Evolutionary conservation across 768 basidiomycete genomes (phyloP), one percentile per base, ranked within the genome.

Genomic region (Chlorophyllum brunneum): DNA sequence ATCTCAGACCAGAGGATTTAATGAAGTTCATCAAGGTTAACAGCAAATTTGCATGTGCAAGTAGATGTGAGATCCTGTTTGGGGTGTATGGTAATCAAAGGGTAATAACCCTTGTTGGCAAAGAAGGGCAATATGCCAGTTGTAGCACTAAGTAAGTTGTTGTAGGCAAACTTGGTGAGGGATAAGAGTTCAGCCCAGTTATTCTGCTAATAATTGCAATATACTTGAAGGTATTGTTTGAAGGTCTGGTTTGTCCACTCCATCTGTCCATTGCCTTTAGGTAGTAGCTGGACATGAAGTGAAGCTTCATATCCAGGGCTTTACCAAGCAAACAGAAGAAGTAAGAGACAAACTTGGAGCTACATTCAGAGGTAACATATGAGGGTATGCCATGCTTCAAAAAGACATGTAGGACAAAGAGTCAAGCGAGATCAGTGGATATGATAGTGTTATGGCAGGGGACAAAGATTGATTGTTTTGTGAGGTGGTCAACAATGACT

Each of bases 401-500:
- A n/a, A n/a, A n/a, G n/a, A n/a, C n/a, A n/a, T n/a, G n/a, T n/a
- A n/a, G n/a, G n/a, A n/a, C n/a, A n/a, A n/a, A n/a, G n/a, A n/a
- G n/a, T n/a, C n/a, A n/a, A n/a, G n/a, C n/a, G n/a, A n/a, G n/a
- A n/a, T n/a, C n/a, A n/a, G n/a, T n/a, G n/a, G n/a, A n/a, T n/a
- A n/a, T n/a, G n/a, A n/a, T n/a, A n/a, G n/a, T n/a, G n/a, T n/a
- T n/a, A n/a, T n/a, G n/a, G n/a, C n/a, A n/a, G n/a, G 40, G 24
- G 8, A 44, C 15, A 8, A 44, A 29, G 5, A 44, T 5, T 5
- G 24, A 7, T 44, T 29, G 27, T 18, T 44, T 44, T 15, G 73
- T 71, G 31, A 78, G 55, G 2, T 67, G 59, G 55, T 75, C 68
- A 23, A 69, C 67, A 23, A 79, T 58, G 2, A 74, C 68, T 34